These are phyloP conservation scores for Pyrenochaeta sp. DNA, from an alignment of 2,329 filamentous ascomycete genomes.

Conservation along the genomic window DNA sequence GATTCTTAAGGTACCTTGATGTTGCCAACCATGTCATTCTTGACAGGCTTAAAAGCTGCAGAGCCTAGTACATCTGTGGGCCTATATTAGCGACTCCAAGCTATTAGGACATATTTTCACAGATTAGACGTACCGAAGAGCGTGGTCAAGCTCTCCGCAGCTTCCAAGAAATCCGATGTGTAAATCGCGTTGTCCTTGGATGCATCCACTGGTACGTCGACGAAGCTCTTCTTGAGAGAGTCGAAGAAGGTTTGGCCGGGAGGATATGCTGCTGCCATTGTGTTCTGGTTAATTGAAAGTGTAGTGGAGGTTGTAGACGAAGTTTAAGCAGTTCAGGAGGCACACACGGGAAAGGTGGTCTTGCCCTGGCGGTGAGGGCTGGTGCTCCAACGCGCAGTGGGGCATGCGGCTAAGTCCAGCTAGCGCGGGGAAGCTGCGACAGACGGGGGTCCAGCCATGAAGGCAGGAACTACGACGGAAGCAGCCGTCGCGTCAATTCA, in stretches of 20 bases:
- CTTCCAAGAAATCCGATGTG: constrained; percentile 89
- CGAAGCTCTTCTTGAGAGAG: constrained; percentile 83
- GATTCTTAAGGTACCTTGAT: constrained; percentile 69
- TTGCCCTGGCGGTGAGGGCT: constrained; percentile 22
- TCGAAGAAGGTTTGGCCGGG: constrained; percentile 85
- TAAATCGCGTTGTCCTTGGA: constrained; percentile 78
- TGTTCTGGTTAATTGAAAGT: constrained; percentile 7
- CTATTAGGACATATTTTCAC: not conserved
- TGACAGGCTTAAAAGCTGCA: constrained; percentile 87
- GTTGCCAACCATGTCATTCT: constrained; percentile 89
- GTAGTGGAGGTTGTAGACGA: constrained; percentile 1
- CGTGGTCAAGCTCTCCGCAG: constrained; percentile 82
- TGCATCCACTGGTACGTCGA: constrained; percentile 77
- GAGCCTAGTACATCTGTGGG: constrained; percentile 65
- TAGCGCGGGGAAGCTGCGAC: constrained; percentile 29
- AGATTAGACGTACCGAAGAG: constrained; percentile 74
- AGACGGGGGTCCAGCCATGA: constrained; percentile 17
- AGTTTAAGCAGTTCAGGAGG: not conserved
- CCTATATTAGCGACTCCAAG: constrained; percentile 1
- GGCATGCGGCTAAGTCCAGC: constrained; percentile 14
- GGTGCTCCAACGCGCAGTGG: constrained; percentile 19
- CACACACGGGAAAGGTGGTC: constrained; percentile 14
- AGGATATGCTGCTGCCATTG: constrained; percentile 42
- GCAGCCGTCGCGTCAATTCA: not conserved
- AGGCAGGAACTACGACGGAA: not conserved